A percentile compares a stretch with the other conserved stretches of the same genome.
Evolutionary conservation across 805 yeast genomes (phyloP).

Genomic region (Yamadazyma nakazawae): DNA sequence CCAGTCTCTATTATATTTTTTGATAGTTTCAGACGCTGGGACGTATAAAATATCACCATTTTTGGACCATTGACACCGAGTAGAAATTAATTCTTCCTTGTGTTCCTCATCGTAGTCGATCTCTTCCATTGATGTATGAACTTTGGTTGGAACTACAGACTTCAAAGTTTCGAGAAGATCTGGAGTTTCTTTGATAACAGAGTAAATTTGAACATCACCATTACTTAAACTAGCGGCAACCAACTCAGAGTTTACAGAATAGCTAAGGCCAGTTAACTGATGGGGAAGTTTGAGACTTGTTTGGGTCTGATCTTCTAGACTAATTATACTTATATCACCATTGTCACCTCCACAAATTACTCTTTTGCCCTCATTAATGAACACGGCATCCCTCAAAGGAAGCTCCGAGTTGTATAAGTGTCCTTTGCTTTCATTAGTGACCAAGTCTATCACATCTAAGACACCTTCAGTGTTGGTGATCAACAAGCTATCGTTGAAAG

Average conservation of each 20-base stretch:
- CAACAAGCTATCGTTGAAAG: conserved; percentile 16
- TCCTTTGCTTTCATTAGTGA: conserved; percentile 25
- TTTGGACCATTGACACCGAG: conserved; percentile 67
- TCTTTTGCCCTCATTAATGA: conserved; percentile 60
- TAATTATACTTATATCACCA: conserved; percentile 48
- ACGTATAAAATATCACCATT: conserved; percentile 67
- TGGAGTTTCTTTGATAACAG: conserved; percentile 55
- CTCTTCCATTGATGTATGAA: conserved; percentile 28
- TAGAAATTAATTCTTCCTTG: conserved; percentile 43
- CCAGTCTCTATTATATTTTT: conserved; percentile 44
- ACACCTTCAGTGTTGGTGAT: conserved; percentile 44
- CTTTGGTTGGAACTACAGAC: conserved; percentile 38
- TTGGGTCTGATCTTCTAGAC: conserved; percentile 22
- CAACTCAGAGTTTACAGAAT: conserved; percentile 54
- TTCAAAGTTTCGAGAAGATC: conserved; percentile 44
- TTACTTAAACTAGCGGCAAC: conserved; percentile 56
- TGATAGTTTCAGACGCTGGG: conserved; percentile 46
- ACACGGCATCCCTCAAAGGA: conserved; percentile 50
- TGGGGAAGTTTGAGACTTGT: conserved; percentile 43
- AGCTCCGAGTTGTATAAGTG: conserved; percentile 43
- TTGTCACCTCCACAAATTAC: conserved; percentile 67
- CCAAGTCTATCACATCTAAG: conserved; percentile 38
- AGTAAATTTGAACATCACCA: conserved; percentile 56
- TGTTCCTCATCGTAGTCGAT: conserved; percentile 42
- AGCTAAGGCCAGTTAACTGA: conserved; percentile 54